Base-by-base conservation (phyloP, 345 rosid species). In the Citrus unshiu region DNA sequence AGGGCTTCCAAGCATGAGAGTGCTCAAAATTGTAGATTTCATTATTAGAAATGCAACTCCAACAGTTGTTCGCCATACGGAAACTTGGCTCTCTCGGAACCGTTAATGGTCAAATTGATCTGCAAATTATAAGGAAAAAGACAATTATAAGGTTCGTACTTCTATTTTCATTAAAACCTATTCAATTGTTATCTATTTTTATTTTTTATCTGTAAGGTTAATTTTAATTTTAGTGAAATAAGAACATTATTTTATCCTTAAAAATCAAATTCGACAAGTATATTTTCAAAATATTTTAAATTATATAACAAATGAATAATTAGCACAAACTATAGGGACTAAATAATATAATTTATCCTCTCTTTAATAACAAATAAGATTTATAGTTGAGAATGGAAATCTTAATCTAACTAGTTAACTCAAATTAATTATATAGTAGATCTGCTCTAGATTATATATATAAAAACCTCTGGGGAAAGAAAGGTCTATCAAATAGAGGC, bases 401-500 rank as follows among this genome's bases (percentile, higher is more conserved):
- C 51, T 21, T 5, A 9, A 40, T 43, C 3, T 24, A 46, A 3
- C 7, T 25, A 46, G 5, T 34, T 18, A 13, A 46, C 56, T 49
- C 3, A 9, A 40, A 40, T 2, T 40, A 40, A 40, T 40, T 9
- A 40, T 40, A 40, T 40, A 40, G 9, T 40, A 8, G 12, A 40
- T 40, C 12, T 39, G 10, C 35, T 34, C 6, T 34, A 34, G 35
- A 34, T 34, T 34, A 34, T 34, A 5, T 34, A 34, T 35, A 35
- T 35, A 6, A 5, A 35, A 35, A 35, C 37, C 37, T 35, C 7
- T 35, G 96, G 6, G 97, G 98, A 46, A 77, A 84, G 83, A 94
- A 94, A 64, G 98, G 97, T 70, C 90, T 87, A 54, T 90, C 94
- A 51, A 94, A 90, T 59, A 80, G 83, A 77, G 98, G 98, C 98